Evolutionary conservation across 1,139 yeast species (phyloP).

Genomic region (Geotrichum candidum): DNA sequence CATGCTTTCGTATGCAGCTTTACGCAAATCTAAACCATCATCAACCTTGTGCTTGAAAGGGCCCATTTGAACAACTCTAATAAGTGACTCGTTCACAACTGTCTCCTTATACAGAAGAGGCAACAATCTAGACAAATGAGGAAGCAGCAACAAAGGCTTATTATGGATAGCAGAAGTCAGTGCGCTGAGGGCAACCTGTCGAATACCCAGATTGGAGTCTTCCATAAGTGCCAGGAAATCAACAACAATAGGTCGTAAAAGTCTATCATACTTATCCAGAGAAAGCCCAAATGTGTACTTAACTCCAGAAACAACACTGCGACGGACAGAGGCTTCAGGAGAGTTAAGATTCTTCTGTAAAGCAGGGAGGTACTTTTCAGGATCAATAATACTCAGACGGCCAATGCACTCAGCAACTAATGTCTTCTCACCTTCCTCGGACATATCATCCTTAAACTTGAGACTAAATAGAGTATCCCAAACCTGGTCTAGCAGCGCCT

Average conservation of each 20-base stretch:
- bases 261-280: constrained; percentile 26
- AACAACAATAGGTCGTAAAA: constrained; percentile 34
- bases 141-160: constrained; percentile 47
- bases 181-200: constrained; percentile 56
- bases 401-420: constrained; percentile 39
- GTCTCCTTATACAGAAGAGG: constrained; percentile 54
- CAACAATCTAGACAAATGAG: constrained; percentile 46
- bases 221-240: constrained; percentile 37
- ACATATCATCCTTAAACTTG: constrained; percentile 18
- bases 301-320: constrained; percentile 36
- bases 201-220: constrained; percentile 27
- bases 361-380: constrained; percentile 29
- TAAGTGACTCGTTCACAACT: constrained; percentile 49
- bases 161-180: constrained; percentile 57
- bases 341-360: constrained; percentile 25
- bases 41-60: constrained; percentile 82
- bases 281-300: constrained; percentile 33
- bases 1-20: constrained; percentile 65
- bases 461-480: constrained; percentile 29
- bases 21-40: constrained; percentile 69
- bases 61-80: constrained; percentile 73
- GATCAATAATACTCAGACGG: constrained; percentile 30
- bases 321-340: constrained; percentile 24
- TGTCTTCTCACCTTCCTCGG: constrained; percentile 31
- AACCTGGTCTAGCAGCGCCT: constrained; percentile 20